A percentile compares a stretch with the other conserved stretches of the same genome.
These are phyloP conservation scores for Sherardia arvensis DNA, from an alignment of 257 asterid species.

Conservation along the genomic window DNA sequence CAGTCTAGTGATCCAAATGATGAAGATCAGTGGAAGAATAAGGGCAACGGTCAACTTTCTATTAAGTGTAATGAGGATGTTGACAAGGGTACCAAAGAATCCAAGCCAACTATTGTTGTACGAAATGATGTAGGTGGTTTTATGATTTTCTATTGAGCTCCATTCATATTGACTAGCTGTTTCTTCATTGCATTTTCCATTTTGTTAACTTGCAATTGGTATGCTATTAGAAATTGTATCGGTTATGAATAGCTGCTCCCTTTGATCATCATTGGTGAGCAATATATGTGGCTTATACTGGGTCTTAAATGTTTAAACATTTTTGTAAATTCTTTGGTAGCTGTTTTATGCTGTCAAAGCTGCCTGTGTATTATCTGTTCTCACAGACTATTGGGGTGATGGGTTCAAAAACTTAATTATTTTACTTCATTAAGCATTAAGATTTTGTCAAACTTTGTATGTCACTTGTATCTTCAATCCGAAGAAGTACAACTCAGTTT, in stretches of 20 bases:
- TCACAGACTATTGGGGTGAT: neutral
- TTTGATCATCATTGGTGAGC: neutral
- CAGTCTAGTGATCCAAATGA: constrained; percentile 84
- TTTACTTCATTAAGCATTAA: neutral
- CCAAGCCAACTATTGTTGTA: constrained; percentile 77
- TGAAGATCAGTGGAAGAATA: constrained; percentile 83
- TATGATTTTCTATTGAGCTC: neutral
- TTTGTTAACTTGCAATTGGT: too few species aligned
- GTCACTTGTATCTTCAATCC: neutral
- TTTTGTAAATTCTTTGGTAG: neutral
- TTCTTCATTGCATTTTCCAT: neutral
- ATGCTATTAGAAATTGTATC: neutral
- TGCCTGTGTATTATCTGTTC: neutral
- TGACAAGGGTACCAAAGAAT: constrained; percentile 74
- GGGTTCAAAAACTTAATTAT: neutral
- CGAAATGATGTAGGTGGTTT: constrained; percentile 81
- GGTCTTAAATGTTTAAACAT: neutral
- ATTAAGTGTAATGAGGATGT: constrained; percentile 87
- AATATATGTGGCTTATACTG: neutral
- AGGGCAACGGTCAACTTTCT: constrained; percentile 77
- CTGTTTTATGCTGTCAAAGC: neutral
- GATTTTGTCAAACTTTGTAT: neutral
- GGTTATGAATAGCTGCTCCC: neutral
- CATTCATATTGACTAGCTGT: neutral
- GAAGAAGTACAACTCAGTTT: neutral